These are phyloP conservation scores for Mortierella claussenii DNA, from an alignment of 192 early-diverging fungal species.

Conservation along the genomic window DNA sequence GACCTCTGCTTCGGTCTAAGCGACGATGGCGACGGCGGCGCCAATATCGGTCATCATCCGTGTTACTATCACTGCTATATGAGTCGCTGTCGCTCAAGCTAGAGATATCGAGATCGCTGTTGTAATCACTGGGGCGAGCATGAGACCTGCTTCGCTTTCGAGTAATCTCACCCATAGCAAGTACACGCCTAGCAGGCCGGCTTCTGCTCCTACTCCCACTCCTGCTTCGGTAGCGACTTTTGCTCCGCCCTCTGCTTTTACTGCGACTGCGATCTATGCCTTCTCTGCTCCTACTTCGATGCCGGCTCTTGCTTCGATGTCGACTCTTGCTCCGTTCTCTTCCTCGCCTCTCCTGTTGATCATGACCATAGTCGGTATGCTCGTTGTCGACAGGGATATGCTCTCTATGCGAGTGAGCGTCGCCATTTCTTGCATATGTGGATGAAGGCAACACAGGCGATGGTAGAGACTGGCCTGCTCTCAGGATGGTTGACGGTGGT, in stretches of 20 bases:
- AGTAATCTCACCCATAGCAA: constrained; percentile 20
- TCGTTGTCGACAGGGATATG: too few species aligned
- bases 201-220: constrained; percentile 23
- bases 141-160: constrained; percentile 3
- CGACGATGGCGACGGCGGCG: background rate
- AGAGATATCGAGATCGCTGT: background rate
- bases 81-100: background rate
- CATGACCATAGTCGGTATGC: background rate
- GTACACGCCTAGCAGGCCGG: constrained; percentile 11
- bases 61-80: background rate
- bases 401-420: too few species aligned
- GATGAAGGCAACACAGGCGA: too few species aligned
- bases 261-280: constrained; percentile 3
- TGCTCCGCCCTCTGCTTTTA: constrained; percentile 2
- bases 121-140: background rate
- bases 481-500: too few species aligned
- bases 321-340: constrained; percentile 4
- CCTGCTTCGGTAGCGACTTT: constrained; percentile 4
- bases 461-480: too few species aligned
- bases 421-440: too few species aligned
- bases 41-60: background rate
- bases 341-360: background rate
- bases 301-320: constrained; percentile 7
- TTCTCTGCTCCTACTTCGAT: constrained; percentile 1
- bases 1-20: background rate